Percentiles rank a stretch among this genome's conserved stretches.
Conservation (phyloP, 1,139 yeast genomes). For the Nadsonia commutata region DNA sequence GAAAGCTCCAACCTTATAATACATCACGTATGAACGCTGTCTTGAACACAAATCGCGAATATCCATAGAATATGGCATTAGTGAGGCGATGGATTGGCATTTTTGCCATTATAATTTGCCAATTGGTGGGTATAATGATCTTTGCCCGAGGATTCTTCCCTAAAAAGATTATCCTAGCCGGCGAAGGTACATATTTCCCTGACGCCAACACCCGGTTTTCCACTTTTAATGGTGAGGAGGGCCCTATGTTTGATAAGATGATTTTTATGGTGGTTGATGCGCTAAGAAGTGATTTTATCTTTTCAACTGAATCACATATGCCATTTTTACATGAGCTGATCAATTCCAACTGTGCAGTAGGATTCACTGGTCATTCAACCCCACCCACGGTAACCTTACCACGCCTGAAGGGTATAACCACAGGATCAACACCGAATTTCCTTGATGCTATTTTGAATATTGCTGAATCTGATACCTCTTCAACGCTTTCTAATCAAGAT, state of each 20-base stretch:
- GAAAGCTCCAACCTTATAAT: too few relatives aligned
- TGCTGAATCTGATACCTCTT: slow-evolving; percentile 79
- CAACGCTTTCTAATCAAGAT: slow-evolving; percentile 63
- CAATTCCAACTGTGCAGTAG: slow-evolving; percentile 57
- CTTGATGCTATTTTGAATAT: slow-evolving; percentile 88
- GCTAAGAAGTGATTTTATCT: slow-evolving; percentile 74
- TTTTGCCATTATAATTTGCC: slow-evolving; percentile 22
- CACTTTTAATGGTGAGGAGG: slow-evolving; percentile 15
- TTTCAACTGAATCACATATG: slow-evolving; percentile 46
- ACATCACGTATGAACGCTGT: too few relatives aligned
- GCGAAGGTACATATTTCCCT: slow-evolving; percentile 27
- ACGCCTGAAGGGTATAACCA: slow-evolving; percentile 81
- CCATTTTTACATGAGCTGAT: slow-evolving; percentile 48
- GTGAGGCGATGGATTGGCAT: slow-evolving; percentile 10
- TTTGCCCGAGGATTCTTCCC: slow-evolving; percentile 86
- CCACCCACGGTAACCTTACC: slow-evolving; percentile 97
- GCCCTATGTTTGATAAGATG: slow-evolving; percentile 49
- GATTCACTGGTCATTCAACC: slow-evolving; percentile 80
- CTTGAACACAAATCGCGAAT: too few relatives aligned
- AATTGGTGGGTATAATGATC: slow-evolving; percentile 38
- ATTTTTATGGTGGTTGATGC: slow-evolving; percentile 89
- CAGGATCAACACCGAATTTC: slow-evolving; percentile 90
- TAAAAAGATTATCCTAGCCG: slow-evolving; percentile 57
- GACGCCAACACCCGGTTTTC: slow-evolving; percentile 12
- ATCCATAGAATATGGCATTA: slow-evolving; percentile 7